Conservation (phyloP, 192 early-diverging fungal species). For the Backusella luteola region DNA sequence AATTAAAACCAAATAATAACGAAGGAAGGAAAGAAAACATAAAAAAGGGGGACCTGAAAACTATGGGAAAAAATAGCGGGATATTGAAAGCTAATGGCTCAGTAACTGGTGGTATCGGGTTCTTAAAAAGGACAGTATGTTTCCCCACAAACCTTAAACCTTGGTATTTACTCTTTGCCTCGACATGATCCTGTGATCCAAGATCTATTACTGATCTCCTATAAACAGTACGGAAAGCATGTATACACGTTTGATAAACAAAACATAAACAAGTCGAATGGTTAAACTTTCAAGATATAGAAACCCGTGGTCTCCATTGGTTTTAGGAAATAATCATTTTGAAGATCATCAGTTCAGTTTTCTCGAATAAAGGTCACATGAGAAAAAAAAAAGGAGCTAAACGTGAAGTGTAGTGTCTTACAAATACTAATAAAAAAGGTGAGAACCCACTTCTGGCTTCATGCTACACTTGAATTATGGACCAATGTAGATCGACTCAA, state of each 20-base stretch:
- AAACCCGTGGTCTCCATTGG: neutral
- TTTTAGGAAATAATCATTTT: neutral
- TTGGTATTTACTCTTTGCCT: neutral
- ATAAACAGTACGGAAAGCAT: neutral
- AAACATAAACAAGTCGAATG: neutral
- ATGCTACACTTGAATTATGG: neutral
- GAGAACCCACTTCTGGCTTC: neutral
- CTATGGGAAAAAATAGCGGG: slow-evolving; percentile 13
- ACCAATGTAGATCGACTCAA: neutral
- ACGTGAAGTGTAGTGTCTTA: neutral
- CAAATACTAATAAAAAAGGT: neutral
- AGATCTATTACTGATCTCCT: neutral
- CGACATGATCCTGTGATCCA: neutral
- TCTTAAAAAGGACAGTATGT: slow-evolving; percentile 1
- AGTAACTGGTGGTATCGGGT: neutral
- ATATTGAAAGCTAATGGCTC: slow-evolving; percentile 10
- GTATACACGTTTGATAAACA: too few relatives aligned
- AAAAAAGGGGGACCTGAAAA: slow-evolving; percentile 13
- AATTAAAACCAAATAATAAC: neutral
- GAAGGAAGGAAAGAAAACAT: slow-evolving; percentile 2
- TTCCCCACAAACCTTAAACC: slow-evolving; percentile 6
- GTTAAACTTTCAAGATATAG: neutral
- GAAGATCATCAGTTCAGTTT: slow-evolving; percentile 2
- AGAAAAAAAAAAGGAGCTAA: neutral
- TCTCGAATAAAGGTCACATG: neutral